Conservation (phyloP, 192 early-diverging fungal genomes). For the Kappamyces sp. region DNA sequence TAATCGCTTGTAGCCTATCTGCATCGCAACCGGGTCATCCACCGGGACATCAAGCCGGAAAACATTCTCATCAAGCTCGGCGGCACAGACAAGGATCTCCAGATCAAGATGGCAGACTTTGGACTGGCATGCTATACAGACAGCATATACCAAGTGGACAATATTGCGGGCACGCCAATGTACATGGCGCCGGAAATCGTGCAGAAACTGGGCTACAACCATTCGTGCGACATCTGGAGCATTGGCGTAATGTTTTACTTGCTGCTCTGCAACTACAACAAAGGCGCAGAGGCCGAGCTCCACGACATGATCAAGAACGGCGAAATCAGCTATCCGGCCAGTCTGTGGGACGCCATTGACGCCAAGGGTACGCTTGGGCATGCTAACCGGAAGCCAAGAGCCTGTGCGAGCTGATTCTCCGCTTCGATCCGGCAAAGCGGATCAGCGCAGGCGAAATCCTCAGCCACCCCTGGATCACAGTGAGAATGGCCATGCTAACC, state of each 20-base stretch:
- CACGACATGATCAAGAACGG: conserved; percentile 33
- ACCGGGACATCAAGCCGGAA: conserved; percentile 31
- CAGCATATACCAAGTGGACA: conserved; percentile 17
- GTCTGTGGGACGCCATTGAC: conserved; percentile 26
- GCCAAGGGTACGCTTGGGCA: conserved; percentile 17
- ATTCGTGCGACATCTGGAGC: conserved; percentile 50
- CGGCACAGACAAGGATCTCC: conserved; percentile 15
- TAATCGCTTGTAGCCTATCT: conserved; percentile 16
- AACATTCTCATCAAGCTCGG: conserved; percentile 23
- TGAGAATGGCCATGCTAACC: conserved; percentile 11
- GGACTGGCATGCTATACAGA: conserved; percentile 27
- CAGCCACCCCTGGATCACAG: conserved; percentile 43
- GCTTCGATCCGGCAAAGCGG: conserved; percentile 43
- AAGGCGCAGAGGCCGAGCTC: conserved; percentile 26
- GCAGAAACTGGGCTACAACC: conserved; percentile 43
- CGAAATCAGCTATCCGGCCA: conserved; percentile 38
- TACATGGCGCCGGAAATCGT: conserved; percentile 52
- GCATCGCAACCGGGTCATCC: conserved; percentile 21
- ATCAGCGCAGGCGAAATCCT: conserved; percentile 44
- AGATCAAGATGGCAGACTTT: conserved; percentile 31
- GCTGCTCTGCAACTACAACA: conserved; percentile 37
- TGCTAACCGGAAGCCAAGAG: conserved; percentile 28
- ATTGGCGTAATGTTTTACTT: conserved; percentile 49
- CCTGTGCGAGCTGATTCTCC: conserved; percentile 34
- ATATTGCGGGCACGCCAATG: conserved; percentile 36